Evolutionary conservation across 495 filamentous ascomycete species (phyloP).

Genomic region (Monascus purpureus): DNA sequence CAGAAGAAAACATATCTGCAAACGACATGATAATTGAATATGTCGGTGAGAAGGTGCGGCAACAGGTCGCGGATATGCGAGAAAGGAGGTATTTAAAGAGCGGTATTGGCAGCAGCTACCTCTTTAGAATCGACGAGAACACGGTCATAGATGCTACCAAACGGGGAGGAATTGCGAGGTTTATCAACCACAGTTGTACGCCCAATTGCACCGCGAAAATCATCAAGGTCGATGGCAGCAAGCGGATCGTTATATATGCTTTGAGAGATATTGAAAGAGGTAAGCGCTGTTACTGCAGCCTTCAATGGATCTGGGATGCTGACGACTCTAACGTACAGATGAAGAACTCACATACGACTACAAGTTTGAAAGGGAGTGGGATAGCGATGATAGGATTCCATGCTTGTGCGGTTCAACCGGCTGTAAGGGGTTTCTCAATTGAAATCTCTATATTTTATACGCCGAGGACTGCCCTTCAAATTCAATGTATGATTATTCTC

Average conservation of each 20-base stretch:
- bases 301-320: constrained; percentile 15
- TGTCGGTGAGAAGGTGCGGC: constrained; percentile 91
- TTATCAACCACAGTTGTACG: constrained; percentile 98
- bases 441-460: constrained; percentile 11
- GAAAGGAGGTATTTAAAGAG: constrained; percentile 87
- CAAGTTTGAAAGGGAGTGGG: constrained; percentile 97
- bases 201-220: constrained; percentile 99
- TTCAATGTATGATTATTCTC: constrained; percentile 3
- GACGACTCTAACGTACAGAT: constrained; percentile 43
- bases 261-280: constrained; percentile 86
- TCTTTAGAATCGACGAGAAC: constrained; percentile 96
- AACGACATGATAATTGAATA: constrained; percentile 99
- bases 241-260: constrained; percentile 97
- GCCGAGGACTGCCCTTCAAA: neutral
- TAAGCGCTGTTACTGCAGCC: constrained; percentile 31
- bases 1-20: constrained; percentile 89
- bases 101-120: constrained; percentile 91
- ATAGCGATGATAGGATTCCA: constrained; percentile 86
- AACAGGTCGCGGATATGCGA: constrained; percentile 89
- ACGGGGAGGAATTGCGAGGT: constrained; percentile 91
- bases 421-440: constrained; percentile 99
- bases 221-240: constrained; percentile 98
- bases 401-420: constrained; percentile 90
- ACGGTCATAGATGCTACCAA: constrained; percentile 97
- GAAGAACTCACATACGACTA: constrained; percentile 99